Base-by-base conservation (phyloP, 2,329 filamentous ascomycete genomes). In the Botrytis byssoidea region DNA sequence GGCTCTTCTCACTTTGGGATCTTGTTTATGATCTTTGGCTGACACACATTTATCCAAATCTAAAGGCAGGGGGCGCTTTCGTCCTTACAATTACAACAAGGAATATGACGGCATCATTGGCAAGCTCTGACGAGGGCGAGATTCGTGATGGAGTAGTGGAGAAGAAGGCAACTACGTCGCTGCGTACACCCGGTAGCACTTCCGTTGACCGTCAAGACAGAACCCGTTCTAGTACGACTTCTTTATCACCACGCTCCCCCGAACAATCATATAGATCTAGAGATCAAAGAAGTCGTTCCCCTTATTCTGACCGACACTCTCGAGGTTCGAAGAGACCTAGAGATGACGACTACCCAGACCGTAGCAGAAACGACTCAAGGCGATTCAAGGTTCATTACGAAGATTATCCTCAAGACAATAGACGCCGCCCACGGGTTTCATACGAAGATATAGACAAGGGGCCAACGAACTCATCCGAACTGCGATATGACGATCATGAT, bases 151-250 rank as follows among this genome's bases (percentile, higher is more conserved):
- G 89, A 85, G 87, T 88, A 84, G 88, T 86, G 87, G 88, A 89
- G 85, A 96, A 96, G 93, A 96, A 96, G 93, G 93, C 93, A 96
- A 93, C 92, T 93, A 91, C 91, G 90, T 91, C 92, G 91, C 89
- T 91, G 88, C 86, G 88, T 87, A 88, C 88, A 84, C 85, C 88
- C 88, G 89, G 91, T 88, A 88, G 90, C 91, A 91, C 86, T 89
- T 90, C 88, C 89, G 91, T 97, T 97, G 93, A 97, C 93, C 92
- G 92, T 89, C 90, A 87, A 88, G 89, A 92, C 92, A 97, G 94
- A 95, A 88, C 84, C 85, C 89, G 88, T 72, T 78, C 78, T 80
- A 79, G 78, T 75, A 79, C 82, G 60, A 78, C 77, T 75, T 81
- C 81, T 74, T 78, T 76, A 74, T 82, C 81, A 72, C 80, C 81